Evolutionary conservation across 257 asterid species (phyloP).

Genomic region (Eucommia ulmoides): DNA sequence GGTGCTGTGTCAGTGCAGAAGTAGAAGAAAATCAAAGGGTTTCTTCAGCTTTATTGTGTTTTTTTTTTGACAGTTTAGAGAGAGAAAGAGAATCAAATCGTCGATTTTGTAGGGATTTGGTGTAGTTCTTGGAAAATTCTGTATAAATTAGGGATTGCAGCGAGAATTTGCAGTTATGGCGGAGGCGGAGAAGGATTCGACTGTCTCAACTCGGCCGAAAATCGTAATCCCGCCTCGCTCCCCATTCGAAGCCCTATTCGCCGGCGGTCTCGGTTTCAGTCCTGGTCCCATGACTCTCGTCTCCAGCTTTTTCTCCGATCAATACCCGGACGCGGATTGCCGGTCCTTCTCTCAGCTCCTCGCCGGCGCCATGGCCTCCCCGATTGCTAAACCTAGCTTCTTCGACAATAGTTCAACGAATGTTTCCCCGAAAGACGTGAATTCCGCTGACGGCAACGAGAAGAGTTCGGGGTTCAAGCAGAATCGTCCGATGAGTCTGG

Average conservation of each 20-base stretch:
- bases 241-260: constrained; percentile 35
- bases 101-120: no score
- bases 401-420: constrained; percentile 8
- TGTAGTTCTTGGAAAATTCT: no score
- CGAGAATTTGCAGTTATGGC: background rate
- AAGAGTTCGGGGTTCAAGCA: constrained; percentile 45
- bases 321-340: constrained; percentile 24
- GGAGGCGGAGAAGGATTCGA: constrained; percentile 16
- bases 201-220: constrained; percentile 29
- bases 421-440: background rate
- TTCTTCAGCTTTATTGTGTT: no score
- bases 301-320: constrained; percentile 48
- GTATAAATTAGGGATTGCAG: background rate
- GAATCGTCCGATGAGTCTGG: constrained; percentile 59
- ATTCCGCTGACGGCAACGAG: constrained; percentile 15
- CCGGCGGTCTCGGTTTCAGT: constrained; percentile 41
- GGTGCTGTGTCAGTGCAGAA: no score
- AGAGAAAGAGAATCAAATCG: no score
- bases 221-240: constrained; percentile 49
- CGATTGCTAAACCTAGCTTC: constrained; percentile 22
- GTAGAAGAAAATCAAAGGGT: no score
- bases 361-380: constrained; percentile 90
- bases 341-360: constrained; percentile 69
- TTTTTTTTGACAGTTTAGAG: no score
- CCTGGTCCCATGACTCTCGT: constrained; percentile 60